Base-by-base conservation (phyloP, 768 basidiomycete genomes). In the Psilocybe tampanensis region DNA sequence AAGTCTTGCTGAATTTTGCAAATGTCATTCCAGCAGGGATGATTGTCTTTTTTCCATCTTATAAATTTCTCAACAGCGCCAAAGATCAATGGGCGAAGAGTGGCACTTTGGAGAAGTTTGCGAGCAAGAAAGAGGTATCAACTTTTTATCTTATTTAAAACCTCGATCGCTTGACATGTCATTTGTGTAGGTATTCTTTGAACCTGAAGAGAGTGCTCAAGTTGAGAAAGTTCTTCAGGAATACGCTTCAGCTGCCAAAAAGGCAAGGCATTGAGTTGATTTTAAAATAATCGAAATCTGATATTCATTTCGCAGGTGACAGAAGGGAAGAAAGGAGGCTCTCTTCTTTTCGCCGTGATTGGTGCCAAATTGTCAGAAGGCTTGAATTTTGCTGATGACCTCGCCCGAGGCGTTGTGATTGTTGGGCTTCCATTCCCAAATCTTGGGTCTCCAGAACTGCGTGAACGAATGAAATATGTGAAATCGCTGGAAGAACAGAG, bases 301-400 rank as follows among this genome's bases (percentile, higher is more conserved):
- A 22, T 39, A 41, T 18, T 8, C 8, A 34, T 24, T n/a, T 19
- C 29, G 1, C 45, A 63, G 63, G 56, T 61, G 24, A 39, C 59
- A 19, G 60, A 66, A n/a, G 66, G 60, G 17, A 76, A 74, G 58
- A 72, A 67, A 69, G 71, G 73, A 60, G 94, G 94, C 15, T 92
- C 93, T 2, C 70, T 99, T 36, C 76, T 99, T 4, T 88, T 98
- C 54, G 96, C 97, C 2, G 97, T 98, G 9, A 89, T 98, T 23
- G 95, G 95, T 17, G 96, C 95, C 23, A 98, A 98, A 68, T 81
- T 99, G n/a, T 95, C 94, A 0, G 97, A 99, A 73, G 96, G 95
- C 8, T 70, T 88, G 36, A 88, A 88, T 64, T 89, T 89, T 65
- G 81, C 86, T 18, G 90, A 94, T 68, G 81, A 86, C 47, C 83